phyloP scores from a whole-genome alignment of 2,329 filamentous ascomycete species.

The Aspergillus udagawae region DNA sequence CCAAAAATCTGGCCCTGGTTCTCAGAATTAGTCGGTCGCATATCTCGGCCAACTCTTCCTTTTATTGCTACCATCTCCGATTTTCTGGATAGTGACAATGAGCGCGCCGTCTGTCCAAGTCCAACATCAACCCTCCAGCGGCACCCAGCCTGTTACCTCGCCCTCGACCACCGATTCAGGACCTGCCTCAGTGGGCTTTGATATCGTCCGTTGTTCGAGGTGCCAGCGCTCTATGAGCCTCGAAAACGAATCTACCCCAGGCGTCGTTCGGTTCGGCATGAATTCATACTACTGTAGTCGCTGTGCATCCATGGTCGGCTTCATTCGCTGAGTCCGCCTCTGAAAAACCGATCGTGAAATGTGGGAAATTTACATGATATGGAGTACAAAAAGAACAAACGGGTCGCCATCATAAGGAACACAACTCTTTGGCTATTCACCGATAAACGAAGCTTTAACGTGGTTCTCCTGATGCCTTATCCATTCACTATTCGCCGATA shows the following conservation, averaged over 20 bases:
- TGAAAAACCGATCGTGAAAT: background rate
- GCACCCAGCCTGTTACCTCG: constrained; percentile 19
- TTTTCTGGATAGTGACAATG: constrained; percentile 23
- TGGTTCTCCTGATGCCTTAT: background rate
- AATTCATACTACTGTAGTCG: constrained; percentile 49
- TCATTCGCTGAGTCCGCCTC: constrained; percentile 30
- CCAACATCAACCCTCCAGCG: constrained; percentile 24
- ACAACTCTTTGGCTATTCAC: constrained; percentile 1
- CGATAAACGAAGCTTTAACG: background rate
- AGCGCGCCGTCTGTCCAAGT: constrained; percentile 35
- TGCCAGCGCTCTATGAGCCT: constrained; percentile 46
- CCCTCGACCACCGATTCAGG: constrained; percentile 22
- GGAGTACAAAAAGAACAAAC: constrained; percentile 1
- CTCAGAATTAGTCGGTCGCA: background rate
- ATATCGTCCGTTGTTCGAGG: constrained; percentile 46
- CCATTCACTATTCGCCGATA: constrained; percentile 3
- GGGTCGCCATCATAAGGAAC: constrained; percentile 1
- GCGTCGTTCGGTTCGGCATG: constrained; percentile 44
- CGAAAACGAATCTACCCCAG: constrained; percentile 32
- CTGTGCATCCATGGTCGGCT: constrained; percentile 44
- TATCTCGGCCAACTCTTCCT: background rate
- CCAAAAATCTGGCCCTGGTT: background rate
- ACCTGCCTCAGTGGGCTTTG: constrained; percentile 25
- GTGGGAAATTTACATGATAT: background rate
- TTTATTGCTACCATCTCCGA: background rate